Evolutionary conservation across 2,329 filamentous ascomycete genomes (phyloP).

Genomic region (Cercospora sp.): DNA sequence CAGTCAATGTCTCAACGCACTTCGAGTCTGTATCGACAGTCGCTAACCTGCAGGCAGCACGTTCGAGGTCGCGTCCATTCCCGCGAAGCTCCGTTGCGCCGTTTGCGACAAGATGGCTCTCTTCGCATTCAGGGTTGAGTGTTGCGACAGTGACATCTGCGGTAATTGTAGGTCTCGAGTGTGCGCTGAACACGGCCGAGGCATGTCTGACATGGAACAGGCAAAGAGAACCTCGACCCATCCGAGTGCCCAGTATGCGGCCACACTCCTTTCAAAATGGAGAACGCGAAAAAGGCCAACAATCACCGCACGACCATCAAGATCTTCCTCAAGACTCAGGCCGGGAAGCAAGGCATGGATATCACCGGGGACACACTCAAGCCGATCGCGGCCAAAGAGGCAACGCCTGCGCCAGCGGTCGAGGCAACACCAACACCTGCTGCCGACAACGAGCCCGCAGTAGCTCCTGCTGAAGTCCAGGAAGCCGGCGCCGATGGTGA

Average conservation of each 20-base stretch:
- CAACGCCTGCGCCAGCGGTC: conserved; percentile 7
- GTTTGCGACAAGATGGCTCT: conserved; percentile 88
- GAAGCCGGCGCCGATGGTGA: conserved; percentile 7
- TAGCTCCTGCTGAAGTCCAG: conserved; percentile 13
- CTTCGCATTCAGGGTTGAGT: conserved; percentile 87
- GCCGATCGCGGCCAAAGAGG: conserved; percentile 25
- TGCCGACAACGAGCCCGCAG: conserved; percentile 14
- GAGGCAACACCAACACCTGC: conserved; percentile 12
- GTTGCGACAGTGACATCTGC: conserved; percentile 94
- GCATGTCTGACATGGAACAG: conserved; percentile 45
- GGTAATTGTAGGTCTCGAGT: conserved; percentile 67
- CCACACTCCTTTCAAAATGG: conserved; percentile 81
- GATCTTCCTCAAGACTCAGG: conserved; percentile 84
- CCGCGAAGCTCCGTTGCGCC: conserved; percentile 93
- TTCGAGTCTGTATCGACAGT: background rate
- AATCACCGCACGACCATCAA: conserved; percentile 88
- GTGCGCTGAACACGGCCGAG: conserved; percentile 21
- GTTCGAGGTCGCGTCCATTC: conserved; percentile 78
- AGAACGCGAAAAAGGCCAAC: conserved; percentile 86
- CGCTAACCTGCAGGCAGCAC: conserved; percentile 55
- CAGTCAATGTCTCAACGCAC: background rate
- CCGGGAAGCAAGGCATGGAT: conserved; percentile 59
- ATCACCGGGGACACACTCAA: conserved; percentile 21
- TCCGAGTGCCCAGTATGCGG: conserved; percentile 80
- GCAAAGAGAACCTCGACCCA: conserved; percentile 65